Evolutionary conservation across 1,139 yeast genomes (phyloP).

Genomic region (Candida sanyaensis): DNA sequence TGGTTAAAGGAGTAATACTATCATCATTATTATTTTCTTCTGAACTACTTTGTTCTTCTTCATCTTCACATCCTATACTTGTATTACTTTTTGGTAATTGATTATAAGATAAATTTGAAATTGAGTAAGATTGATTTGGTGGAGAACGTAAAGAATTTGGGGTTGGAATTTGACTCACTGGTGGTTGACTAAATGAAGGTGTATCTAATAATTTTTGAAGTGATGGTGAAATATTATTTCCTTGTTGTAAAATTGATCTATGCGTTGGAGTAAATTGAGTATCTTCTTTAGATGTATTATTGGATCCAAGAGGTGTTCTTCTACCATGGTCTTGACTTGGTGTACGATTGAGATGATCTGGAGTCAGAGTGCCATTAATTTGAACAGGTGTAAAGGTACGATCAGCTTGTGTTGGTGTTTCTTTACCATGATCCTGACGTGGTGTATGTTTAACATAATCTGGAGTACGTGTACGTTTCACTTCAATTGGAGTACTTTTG

Average conservation of each 20-base stretch:
- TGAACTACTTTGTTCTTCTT: constrained; percentile 7
- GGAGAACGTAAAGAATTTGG: constrained; percentile 3
- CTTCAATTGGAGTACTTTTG: not conserved
- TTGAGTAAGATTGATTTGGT: not conserved
- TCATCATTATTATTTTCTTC: constrained; percentile 14
- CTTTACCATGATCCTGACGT: too few species aligned
- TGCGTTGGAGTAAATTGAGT: constrained; percentile 1
- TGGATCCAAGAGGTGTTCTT: not conserved
- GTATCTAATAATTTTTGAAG: constrained; percentile 1
- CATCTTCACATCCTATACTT: constrained; percentile 10
- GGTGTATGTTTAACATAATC: not conserved
- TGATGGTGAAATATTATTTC: not conserved
- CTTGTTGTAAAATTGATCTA: not conserved
- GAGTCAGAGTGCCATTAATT: not conserved
- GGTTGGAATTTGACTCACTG: constrained; percentile 5
- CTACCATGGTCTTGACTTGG: too few species aligned
- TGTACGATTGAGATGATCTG: not conserved
- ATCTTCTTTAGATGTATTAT: not conserved
- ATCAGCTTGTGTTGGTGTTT: not conserved
- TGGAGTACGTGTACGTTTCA: not conserved
- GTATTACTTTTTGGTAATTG: constrained; percentile 6
- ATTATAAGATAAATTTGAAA: constrained; percentile 4
- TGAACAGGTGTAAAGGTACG: not conserved
- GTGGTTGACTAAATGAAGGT: constrained; percentile 6
- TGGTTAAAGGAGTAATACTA: constrained; percentile 39